Evolutionary conservation across 352 stramenopile genomes (phyloP), one percentile per base, ranked within the genome.

Genomic region (Lagenidium sp.): DNA sequence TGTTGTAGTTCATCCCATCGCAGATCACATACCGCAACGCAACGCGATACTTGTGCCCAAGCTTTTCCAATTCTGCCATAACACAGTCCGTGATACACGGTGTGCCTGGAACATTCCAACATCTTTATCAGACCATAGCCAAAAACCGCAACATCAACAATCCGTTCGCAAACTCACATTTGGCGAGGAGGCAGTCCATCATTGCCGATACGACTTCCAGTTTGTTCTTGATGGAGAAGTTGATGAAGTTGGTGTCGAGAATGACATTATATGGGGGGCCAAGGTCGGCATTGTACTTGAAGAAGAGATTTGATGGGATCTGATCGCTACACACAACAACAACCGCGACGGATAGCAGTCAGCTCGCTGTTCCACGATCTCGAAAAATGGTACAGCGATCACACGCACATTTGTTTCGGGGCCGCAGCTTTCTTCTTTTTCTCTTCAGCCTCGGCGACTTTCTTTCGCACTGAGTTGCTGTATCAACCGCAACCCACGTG

Each of bases 241-340:
- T 99, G 68, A 99, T 98, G 81, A 99, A 99, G 68, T 99, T 99
- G 18, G 97, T 99, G 85, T 99, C 97, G 36, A 99, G 80, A 12
- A 99, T 68, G 32, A 99, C 83, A 68, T 98, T 96, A 70, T 99
- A 99, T 26, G 96, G 96, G 29, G 94, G 94, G 4, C 97, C 97
- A 13, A 99, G 75, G 36, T 97, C 89, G 21, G 95, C 90, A 65
- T 99, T 99, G 85, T 99, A 98, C 63, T 98, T 96, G 75, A 99
- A 99, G 65, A 99, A 99, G 55, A 99, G 76, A 47, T 95, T 96
- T 19, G 95, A 97, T 39, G 95, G 88, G 50, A 94, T 95, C 67
- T 99, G 95, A 49, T 98, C 94, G 65, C 81, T 94, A 42, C 13
- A 39, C 11, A 20, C 45, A 21, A 26, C 2, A n/a, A n/a, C n/a